Evolutionary conservation across 1,139 yeast genomes (phyloP), one percentile per base, ranked within the genome.

Genomic region (Geotrichum histeridarum): DNA sequence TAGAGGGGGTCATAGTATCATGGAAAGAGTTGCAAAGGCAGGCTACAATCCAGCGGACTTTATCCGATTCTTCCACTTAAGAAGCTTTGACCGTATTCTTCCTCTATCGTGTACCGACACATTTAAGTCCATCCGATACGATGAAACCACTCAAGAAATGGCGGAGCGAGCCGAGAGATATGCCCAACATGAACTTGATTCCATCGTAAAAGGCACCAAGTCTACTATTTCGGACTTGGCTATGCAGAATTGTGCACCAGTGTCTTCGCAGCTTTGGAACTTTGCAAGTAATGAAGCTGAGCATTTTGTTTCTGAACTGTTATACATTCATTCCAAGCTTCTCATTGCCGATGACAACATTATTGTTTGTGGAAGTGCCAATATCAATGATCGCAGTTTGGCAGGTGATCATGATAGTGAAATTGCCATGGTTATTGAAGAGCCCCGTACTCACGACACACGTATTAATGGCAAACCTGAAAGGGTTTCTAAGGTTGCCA

Each of bases 321-420:
- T 54, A 37, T 55, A 60, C 51, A 60, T 57, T 49, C 64, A 57
- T 48, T 54, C 56, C 48, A 61, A 61, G 48, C 39, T 56, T 12
- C 36, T 59, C 36, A 59, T 59, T 59, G 59, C 56, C 12, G 62
- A 59, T 42, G 62, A 59, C 42, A 39, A 45, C 11, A 44, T 50
- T n/a, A 57, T 56, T 14, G 31, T 59, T 8, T 55, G 59, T 36
- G 62, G 62, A 8, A 56, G 60, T 32, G 62, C 62, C n/a, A 59
- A 59, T 33, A 59, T 59, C 43, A 59, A 59, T 35, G 62, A 59
- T 12, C 54, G 62, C 27, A 50, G 57, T 15, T 56, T 58, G 45
- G 50, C 50, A 1, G 62, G 62, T 8, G 56, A 59, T 38, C 62
- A 59, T 38, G 62, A 59, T 42, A 48, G 55, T 37, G 62, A 59